Conservation (phyloP, 495 filamentous ascomycete genomes). For the Pseudoneurospora amorphoporcata region DNA sequence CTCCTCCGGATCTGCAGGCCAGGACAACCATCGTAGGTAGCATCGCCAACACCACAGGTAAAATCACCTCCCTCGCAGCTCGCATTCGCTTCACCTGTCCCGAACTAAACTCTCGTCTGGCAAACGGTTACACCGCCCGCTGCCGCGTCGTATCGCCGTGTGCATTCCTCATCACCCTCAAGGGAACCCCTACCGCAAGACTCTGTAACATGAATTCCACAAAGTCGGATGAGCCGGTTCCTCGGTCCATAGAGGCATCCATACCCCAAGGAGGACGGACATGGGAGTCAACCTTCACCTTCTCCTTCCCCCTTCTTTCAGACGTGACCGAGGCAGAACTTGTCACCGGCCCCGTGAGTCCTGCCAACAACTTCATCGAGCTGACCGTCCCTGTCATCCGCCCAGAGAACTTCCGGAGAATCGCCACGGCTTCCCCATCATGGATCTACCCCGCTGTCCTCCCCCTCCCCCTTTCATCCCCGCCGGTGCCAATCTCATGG, state of each 20-base stretch:
- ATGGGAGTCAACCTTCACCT: not conserved
- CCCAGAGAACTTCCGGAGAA: not conserved
- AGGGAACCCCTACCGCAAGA: not conserved
- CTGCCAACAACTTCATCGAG: not conserved
- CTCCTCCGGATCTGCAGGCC: not conserved
- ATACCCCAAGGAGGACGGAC: not conserved
- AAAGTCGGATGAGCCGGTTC: not conserved
- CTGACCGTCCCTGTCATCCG: not conserved
- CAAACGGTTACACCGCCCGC: not conserved
- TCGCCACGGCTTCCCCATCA: not conserved
- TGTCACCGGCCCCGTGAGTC: not conserved
- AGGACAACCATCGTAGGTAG: not conserved
- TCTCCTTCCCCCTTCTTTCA: not conserved
- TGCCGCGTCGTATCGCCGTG: not conserved
- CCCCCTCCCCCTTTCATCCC: not conserved
- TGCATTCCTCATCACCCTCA: not conserved
- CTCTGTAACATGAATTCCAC: not conserved
- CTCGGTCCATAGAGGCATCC: not conserved
- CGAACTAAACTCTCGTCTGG: not conserved
- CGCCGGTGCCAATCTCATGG: not conserved
- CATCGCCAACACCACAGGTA: not conserved
- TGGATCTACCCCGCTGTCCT: not conserved
- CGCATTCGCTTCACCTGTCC: slow-evolving; percentile 1
- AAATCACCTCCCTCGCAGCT: slow-evolving; percentile 4
- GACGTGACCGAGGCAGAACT: not conserved